Percentiles rank a stretch among this genome's conserved stretches.
Evolutionary conservation across 768 basidiomycete genomes (phyloP).

Genomic region (Termitomyces sp.): DNA sequence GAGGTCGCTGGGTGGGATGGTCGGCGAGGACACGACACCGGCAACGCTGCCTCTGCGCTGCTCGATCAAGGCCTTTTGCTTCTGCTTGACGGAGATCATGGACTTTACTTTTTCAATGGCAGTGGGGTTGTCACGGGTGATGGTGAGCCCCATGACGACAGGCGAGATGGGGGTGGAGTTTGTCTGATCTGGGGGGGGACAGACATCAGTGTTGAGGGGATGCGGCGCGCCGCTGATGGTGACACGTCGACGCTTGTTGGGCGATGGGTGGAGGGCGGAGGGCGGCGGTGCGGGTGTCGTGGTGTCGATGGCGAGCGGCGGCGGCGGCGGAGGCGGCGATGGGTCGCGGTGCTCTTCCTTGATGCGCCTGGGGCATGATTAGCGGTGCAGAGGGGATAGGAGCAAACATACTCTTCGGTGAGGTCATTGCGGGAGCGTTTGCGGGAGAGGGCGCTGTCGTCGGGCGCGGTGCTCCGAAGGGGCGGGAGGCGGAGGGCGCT

Average conservation of each 20-base stretch:
- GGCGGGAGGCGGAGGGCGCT: constrained; percentile 38
- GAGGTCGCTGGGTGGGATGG: constrained; percentile 20
- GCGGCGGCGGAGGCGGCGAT: constrained; percentile 9
- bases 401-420: constrained; percentile 13
- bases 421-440: constrained; percentile 49
- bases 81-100: constrained; percentile 61
- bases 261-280: constrained; percentile 37
- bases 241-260: constrained; percentile 62
- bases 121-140: constrained; percentile 54
- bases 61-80: constrained; percentile 69
- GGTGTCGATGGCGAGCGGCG: constrained; percentile 21
- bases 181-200: constrained; percentile 41
- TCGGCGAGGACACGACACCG: constrained; percentile 32
- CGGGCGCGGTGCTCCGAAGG: constrained; percentile 22
- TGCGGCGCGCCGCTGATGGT: constrained; percentile 61
- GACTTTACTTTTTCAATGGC: constrained; percentile 62
- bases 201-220: constrained; percentile 33
- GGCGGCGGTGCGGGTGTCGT: constrained; percentile 32
- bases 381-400: constrained; percentile 16
- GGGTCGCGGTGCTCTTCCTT: constrained; percentile 65
- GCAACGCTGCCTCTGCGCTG: constrained; percentile 63
- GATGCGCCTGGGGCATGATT: constrained; percentile 27
- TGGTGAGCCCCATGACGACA: constrained; percentile 58
- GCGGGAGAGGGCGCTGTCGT: constrained; percentile 52
- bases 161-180: constrained; percentile 62